phyloP scores from a whole-genome alignment of 1,139 yeast species.

The Saccharomycopsis hybrid region DNA sequence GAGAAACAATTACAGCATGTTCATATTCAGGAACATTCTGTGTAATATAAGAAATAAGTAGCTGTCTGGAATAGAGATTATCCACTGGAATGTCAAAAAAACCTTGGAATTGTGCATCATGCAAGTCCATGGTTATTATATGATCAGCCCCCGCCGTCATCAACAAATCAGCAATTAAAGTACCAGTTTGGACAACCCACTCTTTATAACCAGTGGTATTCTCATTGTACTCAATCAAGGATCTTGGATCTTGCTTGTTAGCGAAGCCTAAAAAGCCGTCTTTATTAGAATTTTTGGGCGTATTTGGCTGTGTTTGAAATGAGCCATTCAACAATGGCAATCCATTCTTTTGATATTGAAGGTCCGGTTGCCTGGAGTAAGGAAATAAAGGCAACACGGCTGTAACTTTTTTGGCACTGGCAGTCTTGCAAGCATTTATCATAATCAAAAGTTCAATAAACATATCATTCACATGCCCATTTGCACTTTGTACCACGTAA shows the following conservation, averaged over 20 bases:
- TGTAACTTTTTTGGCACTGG: slow-evolving; percentile 88
- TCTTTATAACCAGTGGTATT: slow-evolving; percentile 69
- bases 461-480: slow-evolving; percentile 88
- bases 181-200: slow-evolving; percentile 96
- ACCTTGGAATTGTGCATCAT: slow-evolving; percentile 93
- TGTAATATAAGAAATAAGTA: slow-evolving; percentile 72
- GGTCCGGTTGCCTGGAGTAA: slow-evolving; percentile 93
- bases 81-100: slow-evolving; percentile 91
- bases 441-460: slow-evolving; percentile 83
- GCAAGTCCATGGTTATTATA: slow-evolving; percentile 94
- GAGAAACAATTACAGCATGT: slow-evolving; percentile 83
- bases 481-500: slow-evolving; percentile 60
- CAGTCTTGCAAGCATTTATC: slow-evolving; percentile 92
- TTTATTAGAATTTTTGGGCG: background rate
- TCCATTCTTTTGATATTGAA: slow-evolving; percentile 70
- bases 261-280: slow-evolving; percentile 1
- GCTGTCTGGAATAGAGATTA: slow-evolving; percentile 78
- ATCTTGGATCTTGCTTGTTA: background rate
- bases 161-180: slow-evolving; percentile 79
- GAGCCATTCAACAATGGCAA: background rate
- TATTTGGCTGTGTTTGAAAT: background rate
- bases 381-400: slow-evolving; percentile 95
- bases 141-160: slow-evolving; percentile 96
- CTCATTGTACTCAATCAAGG: slow-evolving; percentile 5
- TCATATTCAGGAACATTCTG: slow-evolving; percentile 67